A percentile compares a stretch with the other conserved stretches of the same genome.
phyloP scores from a whole-genome alignment of 2,329 filamentous ascomycete species.

The Podosphaera aphanis region DNA sequence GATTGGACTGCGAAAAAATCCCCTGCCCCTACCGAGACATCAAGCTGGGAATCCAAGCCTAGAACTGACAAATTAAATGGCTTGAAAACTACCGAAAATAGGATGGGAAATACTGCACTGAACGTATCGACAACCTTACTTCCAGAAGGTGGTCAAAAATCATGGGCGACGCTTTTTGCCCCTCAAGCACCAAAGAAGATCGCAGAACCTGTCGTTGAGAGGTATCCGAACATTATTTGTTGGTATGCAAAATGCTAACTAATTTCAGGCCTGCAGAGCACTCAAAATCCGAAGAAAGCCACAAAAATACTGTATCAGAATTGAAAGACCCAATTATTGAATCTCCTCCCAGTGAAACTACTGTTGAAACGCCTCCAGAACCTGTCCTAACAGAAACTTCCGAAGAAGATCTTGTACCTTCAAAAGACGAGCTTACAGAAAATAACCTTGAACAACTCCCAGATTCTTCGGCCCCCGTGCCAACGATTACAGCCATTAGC shows the following conservation, averaged over 20 bases:
- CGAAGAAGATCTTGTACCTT: slow-evolving; percentile 36
- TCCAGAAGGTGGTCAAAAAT: slow-evolving; percentile 26
- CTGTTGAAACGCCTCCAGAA: slow-evolving; percentile 16
- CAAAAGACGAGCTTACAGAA: slow-evolving; percentile 68
- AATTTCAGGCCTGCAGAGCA: slow-evolving; percentile 11
- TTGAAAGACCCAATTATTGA: slow-evolving; percentile 16
- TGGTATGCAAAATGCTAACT: slow-evolving; percentile 7
- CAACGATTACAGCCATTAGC: slow-evolving; percentile 68
- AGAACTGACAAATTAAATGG: slow-evolving; percentile 13
- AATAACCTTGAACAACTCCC: slow-evolving; percentile 79
- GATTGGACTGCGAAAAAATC: slow-evolving; percentile 43
- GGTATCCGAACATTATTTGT: slow-evolving; percentile 8
- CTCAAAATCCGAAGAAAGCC: slow-evolving; percentile 21
- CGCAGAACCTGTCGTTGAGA: slow-evolving; percentile 20
- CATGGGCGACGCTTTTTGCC: slow-evolving; percentile 57
- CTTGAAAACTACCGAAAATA: slow-evolving; percentile 6
- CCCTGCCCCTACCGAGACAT: slow-evolving; percentile 19
- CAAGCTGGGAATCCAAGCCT: slow-evolving; percentile 18
- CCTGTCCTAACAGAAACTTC: slow-evolving; percentile 13
- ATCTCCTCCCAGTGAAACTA: slow-evolving; percentile 18
- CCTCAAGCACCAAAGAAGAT: slow-evolving; percentile 27
- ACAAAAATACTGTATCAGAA: slow-evolving; percentile 22
- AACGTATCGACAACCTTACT: slow-evolving; percentile 17
- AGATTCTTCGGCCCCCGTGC: slow-evolving; percentile 53
- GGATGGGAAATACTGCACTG: slow-evolving; percentile 15